Evolutionary conservation across 1,139 yeast genomes (phyloP).

Genomic region (Zygosaccharomyces sapae): DNA sequence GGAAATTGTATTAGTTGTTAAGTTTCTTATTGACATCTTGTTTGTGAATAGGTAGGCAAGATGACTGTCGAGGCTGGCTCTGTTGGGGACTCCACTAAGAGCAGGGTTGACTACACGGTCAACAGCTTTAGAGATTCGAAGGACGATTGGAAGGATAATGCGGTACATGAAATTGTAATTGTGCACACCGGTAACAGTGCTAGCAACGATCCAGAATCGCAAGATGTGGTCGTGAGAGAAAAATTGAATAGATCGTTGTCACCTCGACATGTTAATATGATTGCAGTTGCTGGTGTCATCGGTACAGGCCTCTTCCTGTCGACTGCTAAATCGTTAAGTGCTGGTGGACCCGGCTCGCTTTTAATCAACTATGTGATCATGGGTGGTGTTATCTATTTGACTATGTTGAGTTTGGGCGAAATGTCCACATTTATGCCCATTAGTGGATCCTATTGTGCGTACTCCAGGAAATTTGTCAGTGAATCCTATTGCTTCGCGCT

Average conservation of each 20-base stretch:
- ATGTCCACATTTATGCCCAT: conserved; percentile 61
- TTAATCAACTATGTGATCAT: conserved; percentile 55
- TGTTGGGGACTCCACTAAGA: neutral
- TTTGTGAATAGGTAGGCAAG: no score
- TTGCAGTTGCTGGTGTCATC: conserved; percentile 62
- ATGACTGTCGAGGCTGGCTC: no score
- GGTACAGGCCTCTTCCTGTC: conserved; percentile 68
- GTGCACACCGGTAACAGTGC: neutral
- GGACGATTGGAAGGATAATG: neutral
- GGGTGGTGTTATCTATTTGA: conserved; percentile 54
- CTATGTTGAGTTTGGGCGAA: conserved; percentile 63
- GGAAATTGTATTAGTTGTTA: neutral
- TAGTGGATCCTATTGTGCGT: conserved; percentile 60
- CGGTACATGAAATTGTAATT: neutral
- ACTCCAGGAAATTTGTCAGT: conserved; percentile 57
- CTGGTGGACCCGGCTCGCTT: conserved; percentile 63
- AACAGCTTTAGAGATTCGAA: neutral
- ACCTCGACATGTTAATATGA: conserved; percentile 57
- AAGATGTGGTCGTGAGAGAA: conserved; percentile 16
- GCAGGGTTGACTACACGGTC: neutral
- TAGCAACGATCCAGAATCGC: conserved; percentile 1
- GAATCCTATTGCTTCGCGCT: conserved; percentile 62
- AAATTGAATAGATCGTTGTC: conserved; percentile 41
- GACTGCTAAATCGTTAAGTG: conserved; percentile 54
- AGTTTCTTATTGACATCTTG: no score